Conservation (phyloP, 768 basidiomycete genomes). For the Phylloporus rhodoxanthus region DNA sequence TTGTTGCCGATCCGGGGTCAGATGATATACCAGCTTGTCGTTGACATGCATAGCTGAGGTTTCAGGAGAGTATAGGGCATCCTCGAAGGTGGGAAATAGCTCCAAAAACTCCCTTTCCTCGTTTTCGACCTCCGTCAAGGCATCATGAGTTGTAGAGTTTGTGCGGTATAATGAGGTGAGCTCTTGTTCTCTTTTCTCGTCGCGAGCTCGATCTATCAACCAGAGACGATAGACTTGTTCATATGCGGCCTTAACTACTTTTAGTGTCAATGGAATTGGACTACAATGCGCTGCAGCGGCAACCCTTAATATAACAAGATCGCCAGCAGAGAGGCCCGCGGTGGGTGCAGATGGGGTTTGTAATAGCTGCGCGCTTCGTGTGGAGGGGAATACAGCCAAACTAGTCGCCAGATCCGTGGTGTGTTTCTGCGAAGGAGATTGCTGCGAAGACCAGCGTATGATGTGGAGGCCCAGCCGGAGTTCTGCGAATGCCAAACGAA, state of each 20-base stretch:
- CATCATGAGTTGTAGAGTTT: constrained; percentile 47
- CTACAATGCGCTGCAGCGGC: constrained; percentile 33
- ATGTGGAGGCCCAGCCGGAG: constrained; percentile 71
- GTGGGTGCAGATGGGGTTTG: constrained; percentile 19
- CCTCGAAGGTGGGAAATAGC: constrained; percentile 82
- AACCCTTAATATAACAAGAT: constrained; percentile 39
- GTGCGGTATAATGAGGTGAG: constrained; percentile 74
- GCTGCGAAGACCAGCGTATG: constrained; percentile 27
- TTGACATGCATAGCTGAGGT: not conserved
- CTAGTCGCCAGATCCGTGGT: constrained; percentile 25
- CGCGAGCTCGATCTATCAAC: constrained; percentile 72
- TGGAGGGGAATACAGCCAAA: constrained; percentile 51
- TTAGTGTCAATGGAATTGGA: constrained; percentile 5
- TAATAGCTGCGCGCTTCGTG: constrained; percentile 37
- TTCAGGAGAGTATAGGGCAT: constrained; percentile 36
- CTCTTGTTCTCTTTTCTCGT: constrained; percentile 55
- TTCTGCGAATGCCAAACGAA: constrained; percentile 60
- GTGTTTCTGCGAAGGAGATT: constrained; percentile 14
- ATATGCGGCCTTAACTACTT: constrained; percentile 45
- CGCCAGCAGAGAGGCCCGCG: constrained; percentile 18
- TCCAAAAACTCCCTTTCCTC: constrained; percentile 81
- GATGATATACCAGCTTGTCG: constrained; percentile 25
- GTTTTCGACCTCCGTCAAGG: constrained; percentile 60
- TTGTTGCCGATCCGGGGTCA: constrained; percentile 21
- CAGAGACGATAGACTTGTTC: constrained; percentile 75